These are phyloP conservation scores for Leccinum boreale DNA, from an alignment of 768 basidiomycete species.

Conservation along the genomic window DNA sequence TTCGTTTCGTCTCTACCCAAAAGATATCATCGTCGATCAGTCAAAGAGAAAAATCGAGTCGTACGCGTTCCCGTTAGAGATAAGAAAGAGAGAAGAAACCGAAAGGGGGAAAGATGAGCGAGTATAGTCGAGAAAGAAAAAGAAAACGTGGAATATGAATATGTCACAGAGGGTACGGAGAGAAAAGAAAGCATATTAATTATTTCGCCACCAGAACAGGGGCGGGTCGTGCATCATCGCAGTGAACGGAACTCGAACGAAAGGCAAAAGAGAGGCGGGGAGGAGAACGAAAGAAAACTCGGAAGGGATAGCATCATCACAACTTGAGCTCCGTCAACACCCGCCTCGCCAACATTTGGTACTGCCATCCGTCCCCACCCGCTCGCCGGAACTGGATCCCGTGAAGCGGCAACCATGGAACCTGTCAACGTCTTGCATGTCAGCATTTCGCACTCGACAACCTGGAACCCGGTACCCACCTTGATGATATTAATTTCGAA, in stretches of 20 bases:
- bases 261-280: not conserved
- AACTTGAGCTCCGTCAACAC: conserved; percentile 87
- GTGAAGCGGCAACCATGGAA: conserved; percentile 89
- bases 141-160: not conserved
- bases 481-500: conserved; percentile 99
- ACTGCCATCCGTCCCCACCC: conserved; percentile 93
- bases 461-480: conserved; percentile 44
- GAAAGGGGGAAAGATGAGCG: not conserved
- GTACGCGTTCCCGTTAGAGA: not conserved
- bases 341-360: conserved; percentile 90
- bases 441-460: not conserved
- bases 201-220: not conserved
- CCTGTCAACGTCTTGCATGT: conserved; percentile 43
- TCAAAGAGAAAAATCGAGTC: not conserved
- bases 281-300: not conserved
- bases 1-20: not conserved
- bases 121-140: not conserved
- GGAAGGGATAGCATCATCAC: conserved; percentile 35
- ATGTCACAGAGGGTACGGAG: not conserved
- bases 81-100: not conserved
- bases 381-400: conserved; percentile 93
- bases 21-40: not conserved
- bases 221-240: not conserved
- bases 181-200: not conserved
- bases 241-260: not conserved